Conservation (phyloP, 768 basidiomycete genomes). For the Lactarius vividus region DNA sequence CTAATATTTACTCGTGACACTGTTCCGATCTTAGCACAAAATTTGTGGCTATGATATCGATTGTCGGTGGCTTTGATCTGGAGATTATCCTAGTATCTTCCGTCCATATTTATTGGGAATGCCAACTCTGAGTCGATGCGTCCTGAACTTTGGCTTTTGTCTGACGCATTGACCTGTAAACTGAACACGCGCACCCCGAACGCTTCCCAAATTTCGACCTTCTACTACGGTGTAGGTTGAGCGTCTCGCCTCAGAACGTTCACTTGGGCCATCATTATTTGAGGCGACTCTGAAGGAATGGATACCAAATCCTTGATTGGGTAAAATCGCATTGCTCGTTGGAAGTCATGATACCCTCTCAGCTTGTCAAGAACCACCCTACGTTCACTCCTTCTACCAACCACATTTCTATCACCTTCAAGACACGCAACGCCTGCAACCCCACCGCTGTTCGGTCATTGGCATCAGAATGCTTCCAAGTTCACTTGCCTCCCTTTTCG, state of each 20-base stretch:
- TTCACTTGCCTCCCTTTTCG: not conserved
- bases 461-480: not conserved
- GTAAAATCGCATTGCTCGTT: not conserved
- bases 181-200: not conserved
- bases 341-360: not conserved
- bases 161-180: not conserved
- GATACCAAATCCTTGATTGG: slow-evolving; percentile 17
- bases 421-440: slow-evolving; percentile 3
- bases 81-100: not conserved
- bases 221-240: not conserved
- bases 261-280: not conserved
- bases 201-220: not conserved
- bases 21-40: not conserved
- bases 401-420: slow-evolving; percentile 12
- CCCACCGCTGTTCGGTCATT: not conserved
- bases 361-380: not conserved
- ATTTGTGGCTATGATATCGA: too few species aligned
- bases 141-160: not conserved
- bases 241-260: not conserved
- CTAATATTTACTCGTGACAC: not conserved
- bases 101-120: not conserved
- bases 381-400: not conserved
- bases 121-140: not conserved
- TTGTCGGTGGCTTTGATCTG: not conserved
- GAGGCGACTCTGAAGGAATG: not conserved